Conservation (phyloP, 2,329 filamentous ascomycete species). For the Beauveria sp. region DNA sequence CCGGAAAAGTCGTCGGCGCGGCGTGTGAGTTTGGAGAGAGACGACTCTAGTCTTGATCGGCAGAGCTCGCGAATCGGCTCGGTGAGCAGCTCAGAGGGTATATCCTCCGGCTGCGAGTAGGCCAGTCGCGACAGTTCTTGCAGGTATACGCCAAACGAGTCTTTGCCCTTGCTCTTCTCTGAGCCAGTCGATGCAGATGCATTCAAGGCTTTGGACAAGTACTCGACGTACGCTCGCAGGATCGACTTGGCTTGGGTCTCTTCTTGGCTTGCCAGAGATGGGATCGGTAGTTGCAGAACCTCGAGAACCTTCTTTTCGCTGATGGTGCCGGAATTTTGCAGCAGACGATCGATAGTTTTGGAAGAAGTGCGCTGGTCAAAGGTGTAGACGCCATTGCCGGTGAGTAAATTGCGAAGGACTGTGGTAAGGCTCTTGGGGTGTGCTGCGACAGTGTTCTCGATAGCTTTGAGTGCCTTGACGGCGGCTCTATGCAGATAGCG, state of each 20-base stretch:
- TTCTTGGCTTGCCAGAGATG: conserved; percentile 20
- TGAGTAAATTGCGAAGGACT: conserved; percentile 61
- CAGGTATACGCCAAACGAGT: conserved; percentile 34
- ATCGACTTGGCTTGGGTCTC: conserved; percentile 21
- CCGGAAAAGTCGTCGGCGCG: conserved; percentile 44
- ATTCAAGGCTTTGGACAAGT: conserved; percentile 45
- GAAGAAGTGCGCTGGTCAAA: conserved; percentile 83
- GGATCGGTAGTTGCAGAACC: conserved; percentile 38
- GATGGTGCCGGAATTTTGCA: conserved; percentile 51
- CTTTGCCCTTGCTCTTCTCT: conserved; percentile 20
- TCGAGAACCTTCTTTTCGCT: conserved; percentile 48
- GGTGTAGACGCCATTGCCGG: conserved; percentile 61
- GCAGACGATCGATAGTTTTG: conserved; percentile 71
- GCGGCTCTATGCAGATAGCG: conserved; percentile 75
- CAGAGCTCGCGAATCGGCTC: conserved; percentile 47
- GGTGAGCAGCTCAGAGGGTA: conserved; percentile 36
- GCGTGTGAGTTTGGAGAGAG: conserved; percentile 50
- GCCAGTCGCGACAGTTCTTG: conserved; percentile 47
- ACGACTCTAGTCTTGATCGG: conserved; percentile 48
- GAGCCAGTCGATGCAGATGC: conserved; percentile 24
- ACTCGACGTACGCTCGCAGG: conserved; percentile 45
- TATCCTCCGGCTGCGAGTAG: conserved; percentile 40
- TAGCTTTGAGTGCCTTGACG: conserved; percentile 62
- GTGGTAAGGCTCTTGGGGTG: conserved; percentile 51
- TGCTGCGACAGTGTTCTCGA: conserved; percentile 57